Conservation (phyloP, 768 basidiomycete species). For the Boletus coccyginus region DNA sequence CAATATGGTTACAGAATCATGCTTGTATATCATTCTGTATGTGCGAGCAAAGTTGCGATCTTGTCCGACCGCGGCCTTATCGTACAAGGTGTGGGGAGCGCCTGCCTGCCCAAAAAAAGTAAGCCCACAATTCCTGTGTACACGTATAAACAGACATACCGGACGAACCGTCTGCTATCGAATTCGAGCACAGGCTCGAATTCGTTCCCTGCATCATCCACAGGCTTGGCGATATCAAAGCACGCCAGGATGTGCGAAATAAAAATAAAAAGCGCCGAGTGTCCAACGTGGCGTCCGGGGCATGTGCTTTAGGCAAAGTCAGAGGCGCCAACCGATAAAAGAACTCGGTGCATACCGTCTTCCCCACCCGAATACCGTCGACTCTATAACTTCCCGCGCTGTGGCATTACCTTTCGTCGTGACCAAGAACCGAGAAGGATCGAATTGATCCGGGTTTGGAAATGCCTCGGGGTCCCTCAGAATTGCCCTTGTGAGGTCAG, state of each 20-base stretch:
- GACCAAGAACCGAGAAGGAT: conserved; percentile 17
- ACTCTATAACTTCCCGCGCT: background rate
- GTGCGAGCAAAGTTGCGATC: background rate
- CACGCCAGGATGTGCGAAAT: background rate
- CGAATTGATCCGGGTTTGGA: conserved; percentile 21
- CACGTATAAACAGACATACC: background rate
- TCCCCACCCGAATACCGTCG: conserved; percentile 1
- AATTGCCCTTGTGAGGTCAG: conserved; percentile 14
- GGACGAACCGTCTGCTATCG: background rate
- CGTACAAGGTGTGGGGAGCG: background rate
- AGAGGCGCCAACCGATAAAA: background rate
- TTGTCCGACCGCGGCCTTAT: background rate
- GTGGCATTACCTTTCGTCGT: background rate
- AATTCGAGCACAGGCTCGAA: background rate
- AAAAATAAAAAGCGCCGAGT: background rate
- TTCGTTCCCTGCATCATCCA: background rate
- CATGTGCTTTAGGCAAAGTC: background rate
- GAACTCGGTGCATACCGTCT: background rate
- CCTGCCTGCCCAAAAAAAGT: background rate
- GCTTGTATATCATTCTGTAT: background rate
- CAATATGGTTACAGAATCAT: too few species aligned
- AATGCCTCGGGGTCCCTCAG: conserved; percentile 17
- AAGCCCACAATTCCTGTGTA: background rate
- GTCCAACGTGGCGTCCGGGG: conserved; percentile 1
- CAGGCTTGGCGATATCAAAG: background rate